Base-by-base conservation (phyloP, 2,329 filamentous ascomycete species). In the Aspergillus sclerotialis region DNA sequence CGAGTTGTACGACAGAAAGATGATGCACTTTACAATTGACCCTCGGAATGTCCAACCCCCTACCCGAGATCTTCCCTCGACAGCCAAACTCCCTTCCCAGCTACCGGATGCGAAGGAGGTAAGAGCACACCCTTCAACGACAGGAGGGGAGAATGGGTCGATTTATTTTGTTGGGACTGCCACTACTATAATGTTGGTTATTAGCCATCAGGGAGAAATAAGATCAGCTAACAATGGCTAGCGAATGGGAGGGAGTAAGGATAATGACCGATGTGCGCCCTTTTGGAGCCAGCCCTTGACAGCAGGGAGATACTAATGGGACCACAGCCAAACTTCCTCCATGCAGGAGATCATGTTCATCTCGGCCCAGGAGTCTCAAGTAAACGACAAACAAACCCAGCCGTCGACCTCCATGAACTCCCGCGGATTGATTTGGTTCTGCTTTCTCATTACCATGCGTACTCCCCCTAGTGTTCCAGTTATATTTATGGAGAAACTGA, bases 271-370 rank as follows among this genome's bases (percentile, higher is more conserved):
- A 65, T 53, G 53, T 55, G 35, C 10, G 30, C 15, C 11, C n/a
- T 21, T n/a, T n/a, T n/a, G n/a, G n/a, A n/a, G n/a, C n/a, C n/a
- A 18, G n/a, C 12, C 14, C 3, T 11, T 16, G 12, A 16, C 28
- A 14, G 28, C 17, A 17, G 13, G 13, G 27, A 15, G 13, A 29
- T 29, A 14, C 27, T 29, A 3, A 31, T 26, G 13, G 16, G 11
- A 13, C 29, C 9, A 25, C 14, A 75, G 51, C 75, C 76, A 7
- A 80, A 81, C 55, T 82, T 83, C 56, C 67, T 83, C 0, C 78
- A 80, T 46, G 70, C 70, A 2, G 77, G 78, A 19, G 76, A 81
- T 46, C 75, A 82, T 45, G 76, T 82, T 7, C 78, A 82, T 50
- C 68, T 82, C 1, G 79, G 78, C 0, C 78, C 78, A 0, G 77